Evolutionary conservation across 768 basidiomycete genomes (phyloP).

Genomic region (Mycena amicta): DNA sequence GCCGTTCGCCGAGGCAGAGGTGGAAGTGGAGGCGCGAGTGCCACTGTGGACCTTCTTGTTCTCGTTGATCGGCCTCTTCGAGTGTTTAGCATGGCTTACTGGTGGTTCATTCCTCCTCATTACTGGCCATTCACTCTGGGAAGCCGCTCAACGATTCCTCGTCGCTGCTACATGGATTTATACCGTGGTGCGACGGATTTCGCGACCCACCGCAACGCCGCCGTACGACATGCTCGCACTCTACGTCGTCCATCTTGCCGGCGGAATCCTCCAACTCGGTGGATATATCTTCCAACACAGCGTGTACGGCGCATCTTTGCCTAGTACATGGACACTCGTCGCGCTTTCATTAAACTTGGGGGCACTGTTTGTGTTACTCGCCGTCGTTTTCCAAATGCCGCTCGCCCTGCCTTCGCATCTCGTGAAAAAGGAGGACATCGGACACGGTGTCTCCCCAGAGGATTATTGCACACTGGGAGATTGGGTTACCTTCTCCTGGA

Average conservation of each 20-base stretch:
- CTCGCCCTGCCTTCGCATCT: conserved; percentile 51
- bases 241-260: conserved; percentile 52
- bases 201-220: conserved; percentile 55
- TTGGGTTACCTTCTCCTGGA: conserved; percentile 75
- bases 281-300: too few species aligned
- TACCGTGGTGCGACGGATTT: conserved; percentile 56
- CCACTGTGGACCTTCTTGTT: not conserved
- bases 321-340: conserved; percentile 33
- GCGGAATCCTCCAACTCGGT: conserved; percentile 52
- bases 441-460: conserved; percentile 63
- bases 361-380: conserved; percentile 44
- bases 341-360: conserved; percentile 34
- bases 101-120: conserved; percentile 56
- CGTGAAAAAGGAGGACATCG: conserved; percentile 35
- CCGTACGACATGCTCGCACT: conserved; percentile 67
- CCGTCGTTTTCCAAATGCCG: conserved; percentile 62
- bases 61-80: not conserved
- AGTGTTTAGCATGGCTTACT: conserved; percentile 62
- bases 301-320: too few species aligned
- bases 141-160: conserved; percentile 40
- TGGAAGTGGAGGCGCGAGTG: too few species aligned
- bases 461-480: conserved; percentile 73
- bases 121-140: conserved; percentile 37
- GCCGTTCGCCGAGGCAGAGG: too few species aligned
- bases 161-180: conserved; percentile 56